phyloP scores from a whole-genome alignment of 225 moss, liverwort and hornwort genomes.

The Polytrichum commune region DNA sequence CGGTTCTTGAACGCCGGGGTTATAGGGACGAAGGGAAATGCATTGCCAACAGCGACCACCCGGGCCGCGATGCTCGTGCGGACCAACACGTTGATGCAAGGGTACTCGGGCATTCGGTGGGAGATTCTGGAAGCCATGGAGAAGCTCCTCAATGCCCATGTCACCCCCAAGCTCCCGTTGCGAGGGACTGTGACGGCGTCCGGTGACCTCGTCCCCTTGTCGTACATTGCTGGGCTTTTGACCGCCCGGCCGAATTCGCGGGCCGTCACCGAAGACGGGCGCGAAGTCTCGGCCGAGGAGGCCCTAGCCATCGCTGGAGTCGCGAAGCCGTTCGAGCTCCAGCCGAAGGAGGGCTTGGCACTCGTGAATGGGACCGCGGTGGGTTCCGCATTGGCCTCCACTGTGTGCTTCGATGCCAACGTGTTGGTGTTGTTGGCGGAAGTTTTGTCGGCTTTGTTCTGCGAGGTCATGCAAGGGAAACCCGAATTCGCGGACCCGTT shows the following conservation, averaged over 20 bases:
- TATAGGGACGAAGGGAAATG: conserved; percentile 6
- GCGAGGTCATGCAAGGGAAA: conserved; percentile 83
- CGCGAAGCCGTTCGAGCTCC: conserved; percentile 13
- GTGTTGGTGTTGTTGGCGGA: conserved; percentile 15
- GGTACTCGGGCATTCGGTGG: conserved; percentile 32
- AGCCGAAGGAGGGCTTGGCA: conserved; percentile 18
- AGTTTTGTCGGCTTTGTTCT: conserved; percentile 35
- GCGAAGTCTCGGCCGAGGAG: conserved; percentile 9
- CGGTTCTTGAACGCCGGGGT: conserved; percentile 22
- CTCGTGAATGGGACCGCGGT: conserved; percentile 20
- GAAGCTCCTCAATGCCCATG: conserved; percentile 37
- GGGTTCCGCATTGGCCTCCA: conserved; percentile 15
- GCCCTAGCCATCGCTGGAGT: conserved; percentile 10
- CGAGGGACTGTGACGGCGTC: conserved; percentile 41
- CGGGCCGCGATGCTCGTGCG: conserved; percentile 29
- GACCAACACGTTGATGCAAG: conserved; percentile 26
- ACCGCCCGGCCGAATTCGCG: conserved; percentile 14
- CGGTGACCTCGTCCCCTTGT: conserved; percentile 11
- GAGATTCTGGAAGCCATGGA: conserved; percentile 26
- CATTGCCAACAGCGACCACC: conserved; percentile 5
- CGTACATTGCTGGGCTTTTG: conserved; percentile 36
- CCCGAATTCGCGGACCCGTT: conserved; percentile 64
- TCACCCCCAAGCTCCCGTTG: conserved; percentile 38
- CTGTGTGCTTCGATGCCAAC: conserved; percentile 19
- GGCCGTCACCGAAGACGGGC: conserved; percentile 8